Evolutionary conservation across 495 filamentous ascomycete species (phyloP).

Genomic region (Aspergillus mulundensis): DNA sequence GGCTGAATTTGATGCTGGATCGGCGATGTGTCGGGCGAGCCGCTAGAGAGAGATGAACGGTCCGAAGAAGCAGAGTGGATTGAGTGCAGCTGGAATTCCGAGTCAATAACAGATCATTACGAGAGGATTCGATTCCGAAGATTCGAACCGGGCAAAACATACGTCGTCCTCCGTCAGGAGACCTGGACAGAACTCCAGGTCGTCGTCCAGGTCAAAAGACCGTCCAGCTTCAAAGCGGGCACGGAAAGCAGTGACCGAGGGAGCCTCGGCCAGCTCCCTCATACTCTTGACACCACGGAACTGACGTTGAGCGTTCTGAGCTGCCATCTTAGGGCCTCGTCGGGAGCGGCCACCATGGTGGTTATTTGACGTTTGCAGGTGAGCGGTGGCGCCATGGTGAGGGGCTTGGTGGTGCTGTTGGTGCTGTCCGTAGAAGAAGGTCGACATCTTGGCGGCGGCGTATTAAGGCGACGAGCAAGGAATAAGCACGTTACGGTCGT

Average conservation of each 20-base stretch:
- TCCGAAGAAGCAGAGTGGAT: slow-evolving; percentile 88
- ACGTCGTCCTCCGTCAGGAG: slow-evolving; percentile 96
- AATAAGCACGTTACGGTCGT: slow-evolving; percentile 23
- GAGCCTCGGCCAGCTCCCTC: slow-evolving; percentile 82
- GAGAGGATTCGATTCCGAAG: slow-evolving; percentile 4
- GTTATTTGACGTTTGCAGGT: slow-evolving; percentile 56
- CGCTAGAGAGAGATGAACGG: slow-evolving; percentile 88
- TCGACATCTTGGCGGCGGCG: slow-evolving; percentile 60
- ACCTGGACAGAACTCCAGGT: slow-evolving; percentile 92
- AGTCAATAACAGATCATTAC: slow-evolving; percentile 16
- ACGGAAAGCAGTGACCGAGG: slow-evolving; percentile 70
- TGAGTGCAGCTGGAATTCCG: slow-evolving; percentile 64
- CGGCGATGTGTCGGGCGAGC: slow-evolving; percentile 89
- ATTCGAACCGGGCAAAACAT: slow-evolving; percentile 45
- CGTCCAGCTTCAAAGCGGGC: slow-evolving; percentile 84
- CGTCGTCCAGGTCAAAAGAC: slow-evolving; percentile 96
- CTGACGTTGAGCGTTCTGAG: slow-evolving; percentile 80
- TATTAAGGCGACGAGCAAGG: slow-evolving; percentile 10
- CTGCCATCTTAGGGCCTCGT: slow-evolving; percentile 75
- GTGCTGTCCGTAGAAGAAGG: slow-evolving; percentile 59
- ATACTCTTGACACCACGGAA: slow-evolving; percentile 77
- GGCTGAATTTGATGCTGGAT: slow-evolving; percentile 74
- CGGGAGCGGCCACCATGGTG: slow-evolving; percentile 85
- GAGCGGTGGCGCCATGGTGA: slow-evolving; percentile 43
- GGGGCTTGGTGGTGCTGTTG: slow-evolving; percentile 52